Evolutionary conservation across 2,329 filamentous ascomycete genomes (phyloP).

Genomic region (Monilinia vaccinii-corymbosi): DNA sequence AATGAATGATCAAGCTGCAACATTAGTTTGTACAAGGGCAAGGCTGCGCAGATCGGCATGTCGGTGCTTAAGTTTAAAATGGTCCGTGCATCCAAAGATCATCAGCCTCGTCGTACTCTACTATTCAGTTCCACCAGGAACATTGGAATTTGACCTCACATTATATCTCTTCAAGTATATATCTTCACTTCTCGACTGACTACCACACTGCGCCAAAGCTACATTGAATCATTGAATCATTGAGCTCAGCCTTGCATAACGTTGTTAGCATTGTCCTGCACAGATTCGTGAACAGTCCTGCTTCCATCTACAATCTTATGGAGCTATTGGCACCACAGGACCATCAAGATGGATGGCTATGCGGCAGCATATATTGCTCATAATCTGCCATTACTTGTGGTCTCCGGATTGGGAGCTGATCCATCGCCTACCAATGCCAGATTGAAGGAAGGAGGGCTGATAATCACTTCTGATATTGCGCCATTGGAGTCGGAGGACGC

Average conservation of each 20-base stretch:
- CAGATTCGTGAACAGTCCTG: not conserved
- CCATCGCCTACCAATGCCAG: conserved; percentile 27
- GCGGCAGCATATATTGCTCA: conserved; percentile 72
- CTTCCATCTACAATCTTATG: conserved; percentile 20
- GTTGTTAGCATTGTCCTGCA: conserved; percentile 2
- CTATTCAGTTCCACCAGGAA: not conserved
- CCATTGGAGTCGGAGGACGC: conserved; percentile 56
- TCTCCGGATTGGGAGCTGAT: conserved; percentile 61
- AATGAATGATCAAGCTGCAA: conserved; percentile 1
- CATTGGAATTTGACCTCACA: not conserved
- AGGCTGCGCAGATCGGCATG: conserved; percentile 7
- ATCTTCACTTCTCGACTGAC: not conserved
- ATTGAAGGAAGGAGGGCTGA: conserved; percentile 34
- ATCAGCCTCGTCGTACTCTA: not conserved
- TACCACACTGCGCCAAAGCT: not conserved
- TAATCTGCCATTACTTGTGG: conserved; percentile 74
- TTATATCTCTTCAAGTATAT: not conserved
- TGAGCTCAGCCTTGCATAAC: conserved; percentile 5
- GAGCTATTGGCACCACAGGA: conserved; percentile 16
- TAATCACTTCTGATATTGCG: conserved; percentile 63
- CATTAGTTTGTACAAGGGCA: not conserved
- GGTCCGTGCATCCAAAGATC: not conserved
- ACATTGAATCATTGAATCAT: no score
- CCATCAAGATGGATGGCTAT: conserved; percentile 63
- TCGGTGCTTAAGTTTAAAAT: not conserved